Evolutionary conservation across 257 asterid genomes (phyloP), one percentile per base, ranked within the genome.

Genomic region (Gardenia jasminoides): DNA sequence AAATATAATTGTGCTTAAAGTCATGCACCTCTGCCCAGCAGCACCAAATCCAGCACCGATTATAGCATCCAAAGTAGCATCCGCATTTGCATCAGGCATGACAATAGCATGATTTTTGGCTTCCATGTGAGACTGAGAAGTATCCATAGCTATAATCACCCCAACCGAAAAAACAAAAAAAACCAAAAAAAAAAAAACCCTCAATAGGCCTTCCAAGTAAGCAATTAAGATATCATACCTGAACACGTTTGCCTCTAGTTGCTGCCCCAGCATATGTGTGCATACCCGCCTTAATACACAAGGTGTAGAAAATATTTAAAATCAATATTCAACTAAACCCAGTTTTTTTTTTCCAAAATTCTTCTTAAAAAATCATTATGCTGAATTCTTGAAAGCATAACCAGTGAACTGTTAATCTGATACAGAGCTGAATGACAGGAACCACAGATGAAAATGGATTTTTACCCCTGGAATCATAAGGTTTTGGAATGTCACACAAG

Each of bases 61-160:
- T 71, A 87, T 48, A 77, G 85, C 84, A 81, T 87, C 87, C 77
- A 87, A 75, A 58, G 90, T 86, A 59, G 83, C 87, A 79, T 87
- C 88, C 69, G 84, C 86, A 77, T 82, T 85, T 74, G 88, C 88
- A 74, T 87, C 88, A 39, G 90, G 88, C 88, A 87, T 83, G 66
- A 87, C 62, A 52, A 87, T 68, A 20, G 84, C 88, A 78, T 83
- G 86, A 80, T 77, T 83, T 79, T 87, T 87, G 28, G 77, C 84
- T 81, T 86, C 88, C 80, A 83, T 83, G 83, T 81, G 83, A 68
- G 86, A 87, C 90, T 87, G 79, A 67, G 61, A 24, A 72, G 75
- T 43, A 47, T 20, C 54, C 72, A 78, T 11, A 70, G 4, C 59
- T 39, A 47, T 16, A 67, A 20, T 46, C 58, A 72, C n/a, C 17